Percentiles rank a stretch among this genome's conserved stretches.
Conservation (phyloP, 1,139 yeast genomes). For the Hyphopichia fennica region DNA sequence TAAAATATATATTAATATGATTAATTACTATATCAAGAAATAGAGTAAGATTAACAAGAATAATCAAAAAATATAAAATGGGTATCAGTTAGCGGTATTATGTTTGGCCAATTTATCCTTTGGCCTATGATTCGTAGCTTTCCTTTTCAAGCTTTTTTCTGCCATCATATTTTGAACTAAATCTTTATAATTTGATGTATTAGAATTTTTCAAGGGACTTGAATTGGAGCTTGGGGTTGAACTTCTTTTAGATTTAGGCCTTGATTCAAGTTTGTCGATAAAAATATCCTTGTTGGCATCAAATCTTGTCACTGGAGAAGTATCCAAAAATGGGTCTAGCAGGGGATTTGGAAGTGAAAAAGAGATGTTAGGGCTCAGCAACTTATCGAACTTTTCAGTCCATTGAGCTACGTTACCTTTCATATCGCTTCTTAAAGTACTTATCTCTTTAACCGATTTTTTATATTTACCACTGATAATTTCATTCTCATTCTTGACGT, state of each 20-base stretch:
- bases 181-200: background rate
- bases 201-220: background rate
- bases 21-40: no score
- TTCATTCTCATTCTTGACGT: background rate
- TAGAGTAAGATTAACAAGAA: no score
- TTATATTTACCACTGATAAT: background rate
- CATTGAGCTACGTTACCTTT: slow-evolving; percentile 1
- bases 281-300: background rate
- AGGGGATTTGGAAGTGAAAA: background rate
- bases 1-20: no score
- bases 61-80: no score
- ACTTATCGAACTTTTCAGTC: background rate
- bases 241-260: background rate
- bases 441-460: background rate
- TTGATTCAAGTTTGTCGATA: background rate
- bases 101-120: background rate
- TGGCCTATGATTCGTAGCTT: background rate
- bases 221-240: background rate
- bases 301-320: background rate
- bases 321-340: background rate
- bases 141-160: background rate
- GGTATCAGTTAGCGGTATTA: background rate
- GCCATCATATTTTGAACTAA: background rate
- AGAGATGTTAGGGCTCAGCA: background rate
- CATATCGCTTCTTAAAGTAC: background rate